Percentiles rank a stretch among this genome's conserved stretches.
These are phyloP conservation scores for Penicillium fimorum DNA, from an alignment of 495 filamentous ascomycete genomes.

Conservation along the genomic window DNA sequence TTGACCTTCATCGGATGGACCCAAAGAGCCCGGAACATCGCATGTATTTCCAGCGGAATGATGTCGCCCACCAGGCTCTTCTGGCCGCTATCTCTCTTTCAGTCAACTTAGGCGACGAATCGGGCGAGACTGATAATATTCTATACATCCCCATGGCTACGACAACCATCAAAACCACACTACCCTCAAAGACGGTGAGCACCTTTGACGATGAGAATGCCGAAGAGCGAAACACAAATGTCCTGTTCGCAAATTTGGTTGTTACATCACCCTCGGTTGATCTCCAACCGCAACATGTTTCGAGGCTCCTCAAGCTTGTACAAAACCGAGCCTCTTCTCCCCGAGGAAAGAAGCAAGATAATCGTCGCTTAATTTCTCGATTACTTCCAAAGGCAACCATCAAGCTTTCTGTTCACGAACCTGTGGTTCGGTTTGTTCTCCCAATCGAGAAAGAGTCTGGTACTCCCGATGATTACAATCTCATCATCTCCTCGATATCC, in stretches of 20 bases:
- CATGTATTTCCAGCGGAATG: slow-evolving; percentile 96
- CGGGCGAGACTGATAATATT: slow-evolving; percentile 78
- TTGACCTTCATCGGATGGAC: slow-evolving; percentile 91
- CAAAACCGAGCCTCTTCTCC: slow-evolving; percentile 54
- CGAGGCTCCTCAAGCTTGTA: slow-evolving; percentile 74
- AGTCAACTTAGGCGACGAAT: slow-evolving; percentile 84
- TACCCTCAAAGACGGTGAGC: slow-evolving; percentile 92
- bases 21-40: slow-evolving; percentile 91
- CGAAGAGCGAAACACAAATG: slow-evolving; percentile 90
- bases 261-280: slow-evolving; percentile 94
- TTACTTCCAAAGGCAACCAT: slow-evolving; percentile 91
- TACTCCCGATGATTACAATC: slow-evolving; percentile 71
- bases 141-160: slow-evolving; percentile 98
- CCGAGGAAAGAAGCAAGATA: slow-evolving; percentile 44
- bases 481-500: slow-evolving; percentile 91
- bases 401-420: slow-evolving; percentile 95
- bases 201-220: slow-evolving; percentile 69
- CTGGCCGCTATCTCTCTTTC: slow-evolving; percentile 89
- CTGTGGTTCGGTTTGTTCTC: slow-evolving; percentile 83
- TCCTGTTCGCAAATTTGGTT: slow-evolving; percentile 93
- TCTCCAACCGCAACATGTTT: slow-evolving; percentile 89
- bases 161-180: slow-evolving; percentile 88
- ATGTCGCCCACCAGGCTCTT: slow-evolving; percentile 93
- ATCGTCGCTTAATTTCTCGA: slow-evolving; percentile 77
- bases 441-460: slow-evolving; percentile 66